These are phyloP conservation scores for Hymenoscyphus salicellus DNA, from an alignment of 2,329 filamentous ascomycete genomes.

Conservation along the genomic window DNA sequence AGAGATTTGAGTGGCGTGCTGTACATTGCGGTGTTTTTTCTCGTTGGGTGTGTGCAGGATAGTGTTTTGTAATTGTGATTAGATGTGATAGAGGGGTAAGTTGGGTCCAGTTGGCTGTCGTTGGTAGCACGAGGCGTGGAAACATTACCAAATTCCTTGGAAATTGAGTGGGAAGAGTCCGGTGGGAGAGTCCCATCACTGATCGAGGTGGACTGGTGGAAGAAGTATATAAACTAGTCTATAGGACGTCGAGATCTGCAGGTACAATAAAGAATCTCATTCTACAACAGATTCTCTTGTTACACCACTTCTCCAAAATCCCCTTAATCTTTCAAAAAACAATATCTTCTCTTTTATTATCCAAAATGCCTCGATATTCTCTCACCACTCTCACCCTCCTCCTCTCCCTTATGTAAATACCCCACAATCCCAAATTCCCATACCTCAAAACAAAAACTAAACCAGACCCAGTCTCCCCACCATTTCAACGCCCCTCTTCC, in stretches of 20 bases:
- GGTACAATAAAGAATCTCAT: too few species aligned
- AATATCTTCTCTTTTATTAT: not conserved
- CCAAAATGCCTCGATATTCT: not conserved
- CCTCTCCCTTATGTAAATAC: not conserved
- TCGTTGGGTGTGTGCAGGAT: not conserved
- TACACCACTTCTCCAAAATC: too few species aligned
- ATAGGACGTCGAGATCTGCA: too few species aligned
- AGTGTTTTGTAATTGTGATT: not conserved
- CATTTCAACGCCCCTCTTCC: not conserved
- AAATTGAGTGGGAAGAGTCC: not conserved
- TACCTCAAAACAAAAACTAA: not conserved
- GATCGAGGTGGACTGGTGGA: not conserved
- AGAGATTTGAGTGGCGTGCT: not conserved
- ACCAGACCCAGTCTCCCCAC: not conserved
- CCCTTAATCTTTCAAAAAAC: too few species aligned
- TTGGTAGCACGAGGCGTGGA: not conserved
- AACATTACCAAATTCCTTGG: not conserved
- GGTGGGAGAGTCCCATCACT: not conserved
- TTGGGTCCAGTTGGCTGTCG: not conserved
- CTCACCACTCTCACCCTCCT: not conserved
- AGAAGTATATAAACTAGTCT: too few species aligned
- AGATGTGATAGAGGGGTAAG: constrained; percentile 2
- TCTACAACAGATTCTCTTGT: too few species aligned
- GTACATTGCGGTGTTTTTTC: too few species aligned
- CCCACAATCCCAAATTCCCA: not conserved